Base-by-base conservation (phyloP, 306 rosid genomes). In the Prunus mongolica region DNA sequence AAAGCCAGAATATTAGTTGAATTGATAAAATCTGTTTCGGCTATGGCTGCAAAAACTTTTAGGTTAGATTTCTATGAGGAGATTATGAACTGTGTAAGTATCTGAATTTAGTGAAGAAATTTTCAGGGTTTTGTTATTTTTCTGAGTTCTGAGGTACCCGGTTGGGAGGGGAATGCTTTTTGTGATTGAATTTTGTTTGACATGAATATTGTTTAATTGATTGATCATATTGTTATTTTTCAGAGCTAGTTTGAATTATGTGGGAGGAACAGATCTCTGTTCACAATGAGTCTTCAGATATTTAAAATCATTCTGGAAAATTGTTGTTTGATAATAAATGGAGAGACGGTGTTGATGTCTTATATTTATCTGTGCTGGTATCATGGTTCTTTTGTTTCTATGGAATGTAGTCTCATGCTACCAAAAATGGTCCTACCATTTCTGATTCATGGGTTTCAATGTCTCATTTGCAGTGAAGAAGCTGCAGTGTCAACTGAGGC, bases 381-480 rank as follows among this genome's bases (percentile, higher is more conserved):
- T 18, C 56, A 24, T 24, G 72, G 32, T 3, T 7, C 25, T 5
- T 6, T 44, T 12, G 6, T 47, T 24, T 68, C 12, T 3, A 0
- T 68, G 24, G 62, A 20, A 56, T 51, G 62, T 56, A 51, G 15
- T 65, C 15, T 8, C 19, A 12, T 38, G 15, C 14, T 18, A 38
- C 12, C 19, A 16, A 11, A 13, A n/a, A 4, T 38, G 44, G 56
- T 13, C 28, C 12, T 46, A 9, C 15, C 1, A 7, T 46, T 67
- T 6, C 10, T 19, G 8, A 22, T 22, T 12, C 28, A 5, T 46
- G 56, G 32, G n/a, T 19, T 41, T 41, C 18, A 41, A 56, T 38
- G 47, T 47, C 2, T 44, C 2, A 22, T 69, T 28, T 80, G 54
- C 85, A 84, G 90, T 58, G 90, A 84, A 54, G 90, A 84, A 76